Evolutionary conservation across 164 flowering plant genomes (phyloP), one percentile per base, ranked within the genome.

Genomic region (Amborella trichopoda): DNA sequence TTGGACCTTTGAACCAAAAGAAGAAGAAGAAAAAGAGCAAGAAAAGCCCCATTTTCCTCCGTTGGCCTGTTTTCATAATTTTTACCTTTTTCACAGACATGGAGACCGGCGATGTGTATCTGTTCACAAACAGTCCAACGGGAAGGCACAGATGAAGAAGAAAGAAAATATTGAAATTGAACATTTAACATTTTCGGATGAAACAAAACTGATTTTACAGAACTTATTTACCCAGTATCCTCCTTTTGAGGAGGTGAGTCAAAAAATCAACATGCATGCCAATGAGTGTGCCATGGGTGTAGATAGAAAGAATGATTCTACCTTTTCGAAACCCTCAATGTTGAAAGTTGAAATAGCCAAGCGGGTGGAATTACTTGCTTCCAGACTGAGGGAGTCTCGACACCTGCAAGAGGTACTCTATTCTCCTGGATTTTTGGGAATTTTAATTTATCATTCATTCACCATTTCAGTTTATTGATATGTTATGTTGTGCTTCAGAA

Each of bases 161-260:
- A 48, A 48, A 49, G 68, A 72, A 25, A 61, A 40, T 37, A 40
- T 68, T 37, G 33, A 64, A 30, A n/a, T n/a, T n/a, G n/a, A n/a
- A 38, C 16, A 19, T 46, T 46, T 93, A 44, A 63, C 59, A 44
- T 80, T 93, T 72, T 82, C 96, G 18, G 72, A 64, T 52, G 78
- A 69, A 34, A 46, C 95, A 44, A 66, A 69, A 54, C 41, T 32
- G 34, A 73, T 74, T 47, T 63, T 93, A 51, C 56, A 44, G 26
- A 80, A 80, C 28, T 60, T 88, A 27, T 93, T 93, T 60, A 59
- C 70, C 8, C 66, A 17, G 11, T 74, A 77, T 59, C 96, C 96
- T 33, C 96, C 99, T 36, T 68, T 46, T 53, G 84, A 71, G 22
- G 64, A n/a, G n/a, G 63, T 45, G 84, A 60, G 42, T 38, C 56